These are phyloP conservation scores for Gynostemma pentaphyllum DNA, from an alignment of 306 rosid species.

Conservation along the genomic window DNA sequence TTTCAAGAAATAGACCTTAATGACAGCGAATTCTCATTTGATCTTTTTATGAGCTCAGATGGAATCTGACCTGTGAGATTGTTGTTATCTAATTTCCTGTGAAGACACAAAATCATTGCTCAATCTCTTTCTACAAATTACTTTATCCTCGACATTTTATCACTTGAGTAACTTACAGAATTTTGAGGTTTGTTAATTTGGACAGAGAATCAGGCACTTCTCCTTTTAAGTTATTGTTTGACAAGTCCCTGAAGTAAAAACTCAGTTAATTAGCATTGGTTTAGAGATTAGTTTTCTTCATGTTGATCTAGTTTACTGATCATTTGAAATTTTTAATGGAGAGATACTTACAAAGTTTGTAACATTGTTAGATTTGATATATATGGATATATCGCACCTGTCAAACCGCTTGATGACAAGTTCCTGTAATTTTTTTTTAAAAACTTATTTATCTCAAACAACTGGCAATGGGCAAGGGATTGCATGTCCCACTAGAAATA, in stretches of 20 bases:
- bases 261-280: neutral
- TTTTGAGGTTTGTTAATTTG: slow-evolving; percentile 21
- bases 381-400: neutral
- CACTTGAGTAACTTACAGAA: slow-evolving; percentile 30
- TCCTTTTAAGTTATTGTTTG: slow-evolving; percentile 37
- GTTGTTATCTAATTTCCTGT: slow-evolving; percentile 32
- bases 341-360: slow-evolving; percentile 5
- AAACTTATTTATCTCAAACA: neutral
- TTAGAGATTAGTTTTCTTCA: neutral
- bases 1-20: slow-evolving; percentile 26
- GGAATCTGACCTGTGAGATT: slow-evolving; percentile 30
- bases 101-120: neutral
- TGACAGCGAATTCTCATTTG: slow-evolving; percentile 15
- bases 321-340: too few relatives aligned
- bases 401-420: slow-evolving; percentile 3
- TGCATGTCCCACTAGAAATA: neutral
- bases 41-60: slow-evolving; percentile 18
- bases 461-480: too few relatives aligned
- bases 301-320: neutral
- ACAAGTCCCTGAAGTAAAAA: slow-evolving; percentile 35
- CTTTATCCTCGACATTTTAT: neutral
- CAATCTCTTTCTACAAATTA: neutral
- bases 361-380: neutral
- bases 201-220: slow-evolving; percentile 25
- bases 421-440: slow-evolving; percentile 6